A percentile compares a stretch with the other conserved stretches of the same genome.
Evolutionary conservation across 768 basidiomycete species (phyloP).

Genomic region (Goffeauzyma gilvescens): DNA sequence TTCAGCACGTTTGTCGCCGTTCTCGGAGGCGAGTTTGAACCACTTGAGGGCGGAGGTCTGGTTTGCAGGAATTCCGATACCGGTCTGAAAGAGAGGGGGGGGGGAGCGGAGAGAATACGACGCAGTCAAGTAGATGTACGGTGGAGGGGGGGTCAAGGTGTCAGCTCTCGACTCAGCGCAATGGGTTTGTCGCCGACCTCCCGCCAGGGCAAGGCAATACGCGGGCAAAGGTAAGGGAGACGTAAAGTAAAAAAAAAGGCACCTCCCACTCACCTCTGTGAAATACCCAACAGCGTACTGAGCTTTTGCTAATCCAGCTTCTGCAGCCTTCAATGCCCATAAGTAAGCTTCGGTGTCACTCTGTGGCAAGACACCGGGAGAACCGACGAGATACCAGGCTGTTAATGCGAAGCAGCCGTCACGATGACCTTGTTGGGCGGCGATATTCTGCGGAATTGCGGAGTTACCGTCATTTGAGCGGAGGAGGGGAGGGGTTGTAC

Average conservation of each 20-base stretch:
- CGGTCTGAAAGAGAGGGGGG: constrained; percentile 38
- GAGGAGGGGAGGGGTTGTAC: background rate
- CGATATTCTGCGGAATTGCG: constrained; percentile 65
- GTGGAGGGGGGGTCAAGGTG: no score
- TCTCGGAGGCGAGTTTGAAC: constrained; percentile 78
- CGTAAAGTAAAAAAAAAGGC: background rate
- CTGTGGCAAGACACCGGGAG: constrained; percentile 88
- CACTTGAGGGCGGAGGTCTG: constrained; percentile 42
- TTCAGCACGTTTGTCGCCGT: constrained; percentile 79
- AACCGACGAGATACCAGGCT: constrained; percentile 97
- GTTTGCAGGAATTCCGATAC: constrained; percentile 34
- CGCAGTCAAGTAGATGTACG: no score
- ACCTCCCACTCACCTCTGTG: constrained; percentile 45
- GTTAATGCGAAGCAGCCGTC: constrained; percentile 97
- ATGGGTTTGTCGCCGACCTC: no score
- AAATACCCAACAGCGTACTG: constrained; percentile 99
- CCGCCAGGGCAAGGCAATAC: no score
- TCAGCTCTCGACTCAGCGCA: no score
- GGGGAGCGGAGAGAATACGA: background rate
- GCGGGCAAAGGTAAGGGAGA: no score
- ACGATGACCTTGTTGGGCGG: constrained; percentile 87
- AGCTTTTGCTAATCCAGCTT: constrained; percentile 76
- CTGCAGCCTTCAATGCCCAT: constrained; percentile 92
- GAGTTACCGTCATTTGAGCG: background rate
- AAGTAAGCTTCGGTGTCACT: constrained; percentile 95